Base-by-base conservation (phyloP, 768 basidiomycete genomes). In the Tylopilus subfusipes region DNA sequence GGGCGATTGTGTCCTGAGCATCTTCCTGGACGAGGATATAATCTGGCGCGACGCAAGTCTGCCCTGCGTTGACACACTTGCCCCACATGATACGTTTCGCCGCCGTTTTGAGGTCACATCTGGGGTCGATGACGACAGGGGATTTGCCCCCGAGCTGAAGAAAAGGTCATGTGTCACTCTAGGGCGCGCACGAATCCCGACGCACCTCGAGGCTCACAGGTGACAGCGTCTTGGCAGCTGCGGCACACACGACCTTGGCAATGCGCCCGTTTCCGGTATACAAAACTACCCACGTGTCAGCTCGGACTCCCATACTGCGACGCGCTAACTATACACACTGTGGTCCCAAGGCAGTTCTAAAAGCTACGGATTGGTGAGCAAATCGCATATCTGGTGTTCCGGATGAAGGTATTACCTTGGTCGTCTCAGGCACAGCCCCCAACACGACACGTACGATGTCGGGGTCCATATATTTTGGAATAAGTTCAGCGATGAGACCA, bases 11-110 rank as follows among this genome's bases (percentile, higher is more conserved):
- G 25, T 76, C 77, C 52, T 79, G 70, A n/a, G 70, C 66, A 8
- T 65, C 65, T 33, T 70, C 67, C 6, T 73, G 75, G 10, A 83
- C 72, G n/a, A 82, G 72, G 21, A 78, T 60, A 56, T 82, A 82
- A 58, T 82, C 81, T 1, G 81, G 81, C 5, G 87, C 82, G 4
- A 85, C 75, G 53, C 91, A 93, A 1, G 83, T 83, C 73, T 92
- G 81, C 3, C 92, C 92, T 0, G 81, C 82, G 60, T 94, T 94
- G n/a, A 73, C 68, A 44, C 74, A 71, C 61, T 90, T 90, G n/a
- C 90, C 90, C 88, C 89, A 93, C 33, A 92, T 67, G 42, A 94
- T 76, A n/a, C 91, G 78, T 40, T 78, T 79, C 3, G 88, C 88
- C 0, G 85, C 78, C 5, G 77, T 71, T 53, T 83, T 76, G 47